Conservation (phyloP, 768 basidiomycete genomes). For the Austroboletus eburneus region DNA sequence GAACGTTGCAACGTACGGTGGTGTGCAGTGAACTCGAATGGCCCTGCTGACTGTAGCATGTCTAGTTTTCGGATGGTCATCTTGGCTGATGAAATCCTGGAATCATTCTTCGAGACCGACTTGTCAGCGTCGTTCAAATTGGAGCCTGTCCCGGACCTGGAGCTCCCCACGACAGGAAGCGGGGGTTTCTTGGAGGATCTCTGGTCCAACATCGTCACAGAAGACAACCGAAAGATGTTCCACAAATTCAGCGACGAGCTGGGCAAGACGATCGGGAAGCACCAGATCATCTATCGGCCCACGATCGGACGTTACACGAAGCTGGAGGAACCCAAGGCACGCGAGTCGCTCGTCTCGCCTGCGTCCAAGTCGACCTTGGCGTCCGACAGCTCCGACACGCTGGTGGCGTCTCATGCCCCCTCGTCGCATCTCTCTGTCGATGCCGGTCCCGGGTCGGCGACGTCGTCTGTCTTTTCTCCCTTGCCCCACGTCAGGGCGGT, state of each 20-base stretch:
- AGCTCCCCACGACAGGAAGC: slow-evolving; percentile 52
- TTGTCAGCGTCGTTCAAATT: slow-evolving; percentile 84
- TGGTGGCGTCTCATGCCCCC: slow-evolving; percentile 28
- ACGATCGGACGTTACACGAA: slow-evolving; percentile 83
- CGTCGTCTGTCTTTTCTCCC: slow-evolving; percentile 40
- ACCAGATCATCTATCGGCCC: slow-evolving; percentile 78
- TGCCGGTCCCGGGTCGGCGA: slow-evolving; percentile 21
- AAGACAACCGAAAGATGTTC: slow-evolving; percentile 91
- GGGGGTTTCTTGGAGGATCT: slow-evolving; percentile 75
- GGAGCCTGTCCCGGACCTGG: slow-evolving; percentile 64
- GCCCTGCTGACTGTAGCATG: slow-evolving; percentile 7
- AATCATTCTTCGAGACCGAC: slow-evolving; percentile 95
- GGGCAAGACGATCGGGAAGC: slow-evolving; percentile 90
- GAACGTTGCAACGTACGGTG: slow-evolving; percentile 75
- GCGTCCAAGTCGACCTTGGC: slow-evolving; percentile 51
- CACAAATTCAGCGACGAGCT: slow-evolving; percentile 92
- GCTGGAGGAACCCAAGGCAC: slow-evolving; percentile 81
- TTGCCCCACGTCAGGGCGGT: slow-evolving; percentile 70
- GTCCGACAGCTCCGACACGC: slow-evolving; percentile 32
- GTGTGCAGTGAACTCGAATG: neutral
- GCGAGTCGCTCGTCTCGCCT: slow-evolving; percentile 80
- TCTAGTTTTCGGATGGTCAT: slow-evolving; percentile 96
- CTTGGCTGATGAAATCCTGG: slow-evolving; percentile 91
- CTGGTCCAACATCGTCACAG: slow-evolving; percentile 86
- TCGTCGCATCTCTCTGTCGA: slow-evolving; percentile 50